Percentiles rank a stretch among this genome's conserved stretches.
Conservation (phyloP, 345 rosid species). For the Jatropha curcas region DNA sequence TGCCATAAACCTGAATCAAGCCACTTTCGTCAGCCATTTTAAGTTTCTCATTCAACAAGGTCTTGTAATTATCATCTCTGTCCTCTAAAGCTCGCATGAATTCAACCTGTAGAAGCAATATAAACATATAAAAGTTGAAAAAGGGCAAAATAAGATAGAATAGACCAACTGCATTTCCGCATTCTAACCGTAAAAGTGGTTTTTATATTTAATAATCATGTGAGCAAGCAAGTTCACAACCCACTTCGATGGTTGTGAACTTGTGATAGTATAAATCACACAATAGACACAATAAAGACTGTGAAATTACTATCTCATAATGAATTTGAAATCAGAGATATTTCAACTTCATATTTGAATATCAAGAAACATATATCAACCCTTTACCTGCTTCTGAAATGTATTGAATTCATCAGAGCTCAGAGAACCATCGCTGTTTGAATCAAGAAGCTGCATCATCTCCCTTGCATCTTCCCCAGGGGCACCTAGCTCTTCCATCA, state of each 20-base stretch:
- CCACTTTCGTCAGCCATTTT: slow-evolving; percentile 47
- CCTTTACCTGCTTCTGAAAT: slow-evolving; percentile 78
- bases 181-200: not conserved
- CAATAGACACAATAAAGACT: not conserved
- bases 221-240: not conserved
- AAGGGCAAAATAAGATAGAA: not conserved
- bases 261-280: not conserved
- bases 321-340: not conserved
- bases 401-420: slow-evolving; percentile 84
- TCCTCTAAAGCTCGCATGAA: slow-evolving; percentile 68
- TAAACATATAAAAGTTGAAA: not conserved
- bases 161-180: not conserved
- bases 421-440: slow-evolving; percentile 89
- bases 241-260: not conserved
- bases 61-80: slow-evolving; percentile 57
- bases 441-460: slow-evolving; percentile 95
- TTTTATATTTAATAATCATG: no score
- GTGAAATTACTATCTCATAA: not conserved
- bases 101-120: slow-evolving; percentile 52
- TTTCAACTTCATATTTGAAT: not conserved
- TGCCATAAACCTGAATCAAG: slow-evolving; percentile 56
- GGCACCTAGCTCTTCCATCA: slow-evolving; percentile 97
- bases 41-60: slow-evolving; percentile 65
- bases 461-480: slow-evolving; percentile 86
- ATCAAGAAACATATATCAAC: not conserved